Evolutionary conservation across 2,329 filamentous ascomycete genomes (phyloP).

Genomic region (Chaetomiaceae sp.): DNA sequence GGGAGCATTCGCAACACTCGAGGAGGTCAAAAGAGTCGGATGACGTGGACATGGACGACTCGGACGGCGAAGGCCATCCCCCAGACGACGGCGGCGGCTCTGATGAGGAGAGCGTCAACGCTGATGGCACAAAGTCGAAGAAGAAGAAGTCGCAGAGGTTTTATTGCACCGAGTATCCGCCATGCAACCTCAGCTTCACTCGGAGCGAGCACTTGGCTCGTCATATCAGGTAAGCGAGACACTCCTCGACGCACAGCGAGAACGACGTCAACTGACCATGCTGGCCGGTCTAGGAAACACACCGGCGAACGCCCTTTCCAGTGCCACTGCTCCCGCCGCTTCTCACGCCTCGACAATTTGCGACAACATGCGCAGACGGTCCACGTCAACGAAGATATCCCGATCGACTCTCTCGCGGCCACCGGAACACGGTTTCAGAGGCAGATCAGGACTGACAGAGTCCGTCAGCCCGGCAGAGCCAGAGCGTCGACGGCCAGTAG

Average conservation of each 20-base stretch:
- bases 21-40: slow-evolving; percentile 57
- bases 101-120: slow-evolving; percentile 60
- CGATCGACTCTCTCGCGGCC: slow-evolving; percentile 85
- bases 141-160: slow-evolving; percentile 97
- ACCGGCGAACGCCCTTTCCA: slow-evolving; percentile 95
- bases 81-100: slow-evolving; percentile 52
- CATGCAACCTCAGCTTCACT: slow-evolving; percentile 91
- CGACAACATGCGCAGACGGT: slow-evolving; percentile 97
- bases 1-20: slow-evolving; percentile 57
- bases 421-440: slow-evolving; percentile 88
- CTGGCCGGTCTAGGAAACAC: slow-evolving; percentile 77
- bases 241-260: slow-evolving; percentile 16
- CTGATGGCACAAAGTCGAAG: slow-evolving; percentile 67
- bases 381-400: slow-evolving; percentile 96
- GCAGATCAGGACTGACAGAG: slow-evolving; percentile 82
- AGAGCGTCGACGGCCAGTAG: slow-evolving; percentile 75
- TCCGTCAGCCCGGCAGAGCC: slow-evolving; percentile 68
- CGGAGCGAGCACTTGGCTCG: slow-evolving; percentile 91
- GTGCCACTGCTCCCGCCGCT: slow-evolving; percentile 89
- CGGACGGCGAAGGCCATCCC: slow-evolving; percentile 56
- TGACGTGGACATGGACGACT: slow-evolving; percentile 73
- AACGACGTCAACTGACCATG: slow-evolving; percentile 11
- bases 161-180: slow-evolving; percentile 92
- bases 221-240: slow-evolving; percentile 70
- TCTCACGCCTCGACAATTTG: slow-evolving; percentile 90